Evolutionary conservation across 1,284 basidiomycete genomes (phyloP).

Genomic region (Sanguinoderma infundibulare): DNA sequence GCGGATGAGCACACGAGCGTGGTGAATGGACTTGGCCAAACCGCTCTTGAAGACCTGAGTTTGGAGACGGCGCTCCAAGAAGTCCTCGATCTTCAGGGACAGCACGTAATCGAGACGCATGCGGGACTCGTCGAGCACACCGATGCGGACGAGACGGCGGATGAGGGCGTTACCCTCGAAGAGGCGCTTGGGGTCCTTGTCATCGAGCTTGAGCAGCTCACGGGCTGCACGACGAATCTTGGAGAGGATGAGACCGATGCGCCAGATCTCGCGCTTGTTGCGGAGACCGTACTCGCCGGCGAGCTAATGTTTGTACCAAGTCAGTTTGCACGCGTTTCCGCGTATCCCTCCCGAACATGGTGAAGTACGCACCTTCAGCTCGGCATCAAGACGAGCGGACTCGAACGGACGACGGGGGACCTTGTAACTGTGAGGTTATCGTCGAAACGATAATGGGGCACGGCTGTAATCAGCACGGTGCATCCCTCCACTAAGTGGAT

Average conservation of each 20-base stretch:
- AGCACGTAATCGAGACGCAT: constrained; percentile 99
- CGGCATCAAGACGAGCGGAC: constrained; percentile 98
- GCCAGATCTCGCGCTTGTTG: constrained; percentile 99
- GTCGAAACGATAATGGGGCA: constrained; percentile 56
- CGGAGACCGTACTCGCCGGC: constrained; percentile 99
- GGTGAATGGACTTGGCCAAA: constrained; percentile 98
- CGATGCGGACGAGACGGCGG: constrained; percentile 98
- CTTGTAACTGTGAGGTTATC: constrained; percentile 82
- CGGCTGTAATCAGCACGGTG: constrained; percentile 64
- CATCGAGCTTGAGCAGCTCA: constrained; percentile 99
- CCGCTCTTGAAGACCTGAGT: constrained; percentile 99
- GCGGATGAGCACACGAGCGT: constrained; percentile 97
- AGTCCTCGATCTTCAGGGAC: constrained; percentile 99
- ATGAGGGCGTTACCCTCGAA: constrained; percentile 99
- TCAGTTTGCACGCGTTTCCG: constrained; percentile 10
- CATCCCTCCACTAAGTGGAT: constrained; percentile 72
- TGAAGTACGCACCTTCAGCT: constrained; percentile 82
- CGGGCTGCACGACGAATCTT: constrained; percentile 99
- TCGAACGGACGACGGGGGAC: constrained; percentile 98
- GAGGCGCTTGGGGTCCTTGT: constrained; percentile 99
- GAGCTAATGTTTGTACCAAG: constrained; percentile 58
- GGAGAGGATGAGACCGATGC: constrained; percentile 96
- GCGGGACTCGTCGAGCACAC: constrained; percentile 98
- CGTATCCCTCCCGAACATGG: neutral
- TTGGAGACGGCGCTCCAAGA: constrained; percentile 98